Conservation (phyloP, 768 basidiomycete species). For the Fibroporia radiculosa region DNA sequence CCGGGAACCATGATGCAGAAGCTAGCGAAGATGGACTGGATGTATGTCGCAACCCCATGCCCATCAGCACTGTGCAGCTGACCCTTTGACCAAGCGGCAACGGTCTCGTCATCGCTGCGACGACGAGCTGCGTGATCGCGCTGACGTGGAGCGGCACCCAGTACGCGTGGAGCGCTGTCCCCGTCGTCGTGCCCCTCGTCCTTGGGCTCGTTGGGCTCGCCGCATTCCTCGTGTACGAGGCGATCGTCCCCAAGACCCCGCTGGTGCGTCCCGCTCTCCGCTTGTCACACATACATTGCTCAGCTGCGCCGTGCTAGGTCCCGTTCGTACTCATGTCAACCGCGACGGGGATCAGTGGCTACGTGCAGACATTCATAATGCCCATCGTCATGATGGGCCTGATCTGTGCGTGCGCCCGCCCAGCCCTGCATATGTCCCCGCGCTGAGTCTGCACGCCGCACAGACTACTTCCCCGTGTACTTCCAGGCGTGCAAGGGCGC, state of each 20-base stretch:
- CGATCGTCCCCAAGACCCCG: too few relatives aligned
- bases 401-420: too few relatives aligned
- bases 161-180: slow-evolving; percentile 27
- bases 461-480: slow-evolving; percentile 34
- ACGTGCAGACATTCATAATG: too few relatives aligned
- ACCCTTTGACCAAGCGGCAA: slow-evolving; percentile 19
- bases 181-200: slow-evolving; percentile 28
- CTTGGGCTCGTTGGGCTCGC: slow-evolving; percentile 25
- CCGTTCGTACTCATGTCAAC: too few relatives aligned
- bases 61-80: too few relatives aligned
- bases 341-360: slow-evolving; percentile 10
- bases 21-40: slow-evolving; percentile 21
- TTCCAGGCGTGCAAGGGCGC: slow-evolving; percentile 34
- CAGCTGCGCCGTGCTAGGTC: too few relatives aligned
- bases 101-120: slow-evolving; percentile 15
- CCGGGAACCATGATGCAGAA: slow-evolving; percentile 12
- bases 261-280: too few relatives aligned
- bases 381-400: too few relatives aligned
- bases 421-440: too few relatives aligned
- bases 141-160: slow-evolving; percentile 28
- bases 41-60: slow-evolving; percentile 13
- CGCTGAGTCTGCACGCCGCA: too few relatives aligned
- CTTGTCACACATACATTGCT: too few relatives aligned
- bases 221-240: slow-evolving; percentile 27
- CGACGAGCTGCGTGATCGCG: slow-evolving; percentile 12